These are phyloP conservation scores for Fraxinus nigra DNA, from an alignment of 305 asterid species.

Conservation along the genomic window DNA sequence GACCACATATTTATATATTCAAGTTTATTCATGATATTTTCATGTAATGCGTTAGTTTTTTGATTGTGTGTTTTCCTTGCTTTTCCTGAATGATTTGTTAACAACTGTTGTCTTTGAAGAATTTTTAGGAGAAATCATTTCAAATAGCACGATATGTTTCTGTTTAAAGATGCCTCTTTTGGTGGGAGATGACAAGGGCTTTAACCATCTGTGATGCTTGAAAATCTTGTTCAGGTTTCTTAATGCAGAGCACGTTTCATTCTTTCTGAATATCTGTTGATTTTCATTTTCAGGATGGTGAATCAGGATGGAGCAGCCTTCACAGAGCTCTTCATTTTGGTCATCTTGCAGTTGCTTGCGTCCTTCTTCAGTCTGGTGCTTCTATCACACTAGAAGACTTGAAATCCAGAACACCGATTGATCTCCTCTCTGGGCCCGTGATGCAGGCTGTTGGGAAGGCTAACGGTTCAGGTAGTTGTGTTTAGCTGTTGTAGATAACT, in stretches of 20 bases:
- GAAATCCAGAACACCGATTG: conserved; percentile 78
- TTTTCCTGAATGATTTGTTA: not conserved
- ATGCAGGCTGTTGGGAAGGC: conserved; percentile 57
- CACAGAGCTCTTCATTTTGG: conserved; percentile 97
- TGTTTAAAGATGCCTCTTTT: conserved; percentile 16
- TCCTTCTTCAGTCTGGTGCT: conserved; percentile 78
- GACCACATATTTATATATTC: not conserved
- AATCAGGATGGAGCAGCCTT: conserved; percentile 98
- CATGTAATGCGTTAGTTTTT: not conserved
- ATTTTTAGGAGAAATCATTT: not conserved
- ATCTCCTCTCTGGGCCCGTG: conserved; percentile 93
- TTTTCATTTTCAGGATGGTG: conserved; percentile 70
- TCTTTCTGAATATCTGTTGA: conserved; percentile 10
- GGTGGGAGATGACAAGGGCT: conserved; percentile 18
- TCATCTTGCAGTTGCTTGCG: conserved; percentile 87
- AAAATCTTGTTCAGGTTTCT: conserved; percentile 8
- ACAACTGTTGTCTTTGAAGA: not conserved
- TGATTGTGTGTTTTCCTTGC: not conserved
- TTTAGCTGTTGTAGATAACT: conserved; percentile 3
- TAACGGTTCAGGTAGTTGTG: conserved; percentile 47
- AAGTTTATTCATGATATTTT: not conserved
- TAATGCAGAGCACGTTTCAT: conserved; percentile 14
- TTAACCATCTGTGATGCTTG: conserved; percentile 15
- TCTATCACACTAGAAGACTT: conserved; percentile 78
- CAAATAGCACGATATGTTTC: not conserved